Evolutionary conservation across 768 basidiomycete species (phyloP), one percentile per base, ranked within the genome.

Genomic region (Termitomyces sp.): DNA sequence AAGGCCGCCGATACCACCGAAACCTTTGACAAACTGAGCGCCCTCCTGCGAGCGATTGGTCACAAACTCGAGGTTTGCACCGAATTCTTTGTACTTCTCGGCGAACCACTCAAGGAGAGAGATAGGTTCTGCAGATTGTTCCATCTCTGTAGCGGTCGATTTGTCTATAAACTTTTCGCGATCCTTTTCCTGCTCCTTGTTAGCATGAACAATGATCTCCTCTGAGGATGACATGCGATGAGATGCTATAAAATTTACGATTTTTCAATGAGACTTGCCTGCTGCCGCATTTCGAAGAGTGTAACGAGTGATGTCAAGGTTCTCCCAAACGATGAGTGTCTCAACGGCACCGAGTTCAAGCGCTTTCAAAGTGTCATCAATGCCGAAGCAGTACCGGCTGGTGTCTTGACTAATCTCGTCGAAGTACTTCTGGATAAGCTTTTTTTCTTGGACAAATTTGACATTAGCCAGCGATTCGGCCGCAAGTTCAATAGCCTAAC

Each of bases 391-490:
- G 76, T 96, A 98, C 71, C 87, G 91, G 65, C 85, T 91, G 37
- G 92, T 94, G 67, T 99, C 97, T 69, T 92, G 91, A 64, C 94
- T 96, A 75, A 99, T 99, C 74, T 99, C 97, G 67, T 98, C 96
- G 69, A 99, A 99, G 78, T 98, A 98, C 70, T 84, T 89, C 71
- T 98, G 95, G 64, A 99, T 98, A 49, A 99, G 84, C 70, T 79
- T 88, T 80, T 98, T 98, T 78, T 99, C 97, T 72, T 98, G 96
- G 35, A 99, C 96, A 65, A 99, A 98, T 71, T 99, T 99, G 78
- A 99, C 97, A 70, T 98, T 98, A 38, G 92, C 87, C 30, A 99
- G 84, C 3, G 93, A 90, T 71, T 99, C 97, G 1, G 93, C 89
- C 0, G 97, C 92, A 52, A 98, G 84, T 69, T 98, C 97, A 63